Evolutionary conservation across 73 alveolate genomes (phyloP).

Genomic region (Symbiodinium pilosum): DNA sequence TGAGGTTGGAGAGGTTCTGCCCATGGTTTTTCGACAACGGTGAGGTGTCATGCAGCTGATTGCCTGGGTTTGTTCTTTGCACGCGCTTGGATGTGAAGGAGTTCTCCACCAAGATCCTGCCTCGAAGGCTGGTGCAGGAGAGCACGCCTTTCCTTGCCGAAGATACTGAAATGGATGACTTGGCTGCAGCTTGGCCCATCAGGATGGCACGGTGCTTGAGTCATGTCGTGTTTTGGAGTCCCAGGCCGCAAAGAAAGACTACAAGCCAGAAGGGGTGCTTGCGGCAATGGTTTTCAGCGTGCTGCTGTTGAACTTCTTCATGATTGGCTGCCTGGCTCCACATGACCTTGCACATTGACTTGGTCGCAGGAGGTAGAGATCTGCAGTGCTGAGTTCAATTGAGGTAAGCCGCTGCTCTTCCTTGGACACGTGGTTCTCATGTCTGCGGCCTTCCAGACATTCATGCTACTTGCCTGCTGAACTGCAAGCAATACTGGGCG

Average conservation of each 20-base stretch:
- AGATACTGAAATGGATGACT: background rate
- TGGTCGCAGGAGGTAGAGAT: background rate
- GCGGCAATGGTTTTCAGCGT: slow-evolving; percentile 33
- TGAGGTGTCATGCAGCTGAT: too few species aligned
- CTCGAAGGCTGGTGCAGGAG: slow-evolving; percentile 33
- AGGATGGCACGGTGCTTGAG: background rate
- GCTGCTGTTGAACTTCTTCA: slow-evolving; percentile 52
- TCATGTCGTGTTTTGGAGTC: background rate
- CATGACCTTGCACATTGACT: background rate
- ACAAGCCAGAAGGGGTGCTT: slow-evolving; percentile 44
- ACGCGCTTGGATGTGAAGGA: background rate
- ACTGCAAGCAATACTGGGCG: background rate
- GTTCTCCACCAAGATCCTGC: slow-evolving; percentile 48
- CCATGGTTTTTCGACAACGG: slow-evolving; percentile 81
- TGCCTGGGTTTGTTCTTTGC: background rate
- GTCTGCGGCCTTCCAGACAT: slow-evolving; percentile 65
- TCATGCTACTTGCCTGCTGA: slow-evolving; percentile 22
- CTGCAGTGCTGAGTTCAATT: background rate
- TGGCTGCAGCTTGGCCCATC: background rate
- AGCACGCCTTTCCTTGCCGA: slow-evolving; percentile 54
- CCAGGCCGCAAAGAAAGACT: background rate
- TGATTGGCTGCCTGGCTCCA: slow-evolving; percentile 56
- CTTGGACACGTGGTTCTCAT: slow-evolving; percentile 70
- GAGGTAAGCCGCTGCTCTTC: slow-evolving; percentile 75
- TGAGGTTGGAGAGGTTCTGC: slow-evolving; percentile 34